These are phyloP conservation scores for Yamadazyma atmosphaerica DNA, from an alignment of 1,139 yeast genomes.

Conservation along the genomic window DNA sequence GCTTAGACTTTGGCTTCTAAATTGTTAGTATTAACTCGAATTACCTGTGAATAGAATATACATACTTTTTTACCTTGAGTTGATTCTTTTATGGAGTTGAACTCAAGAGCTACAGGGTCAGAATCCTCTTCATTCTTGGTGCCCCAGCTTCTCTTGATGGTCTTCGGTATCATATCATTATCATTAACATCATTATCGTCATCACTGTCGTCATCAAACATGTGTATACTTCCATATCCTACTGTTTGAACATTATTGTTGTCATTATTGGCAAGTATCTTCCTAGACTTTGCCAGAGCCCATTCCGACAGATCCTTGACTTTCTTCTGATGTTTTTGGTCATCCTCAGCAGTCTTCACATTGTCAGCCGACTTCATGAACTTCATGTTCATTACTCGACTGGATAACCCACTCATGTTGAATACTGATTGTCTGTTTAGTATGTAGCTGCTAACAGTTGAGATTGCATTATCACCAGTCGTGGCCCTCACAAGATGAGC, in stretches of 20 bases:
- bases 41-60: slow-evolving; percentile 1
- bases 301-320: slow-evolving; percentile 62
- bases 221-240: slow-evolving; percentile 49
- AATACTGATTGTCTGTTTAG: neutral
- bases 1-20: slow-evolving; percentile 1
- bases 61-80: slow-evolving; percentile 7
- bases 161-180: slow-evolving; percentile 19
- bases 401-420: slow-evolving; percentile 52
- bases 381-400: slow-evolving; percentile 73
- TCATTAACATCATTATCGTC: slow-evolving; percentile 4
- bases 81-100: slow-evolving; percentile 5
- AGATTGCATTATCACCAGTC: neutral
- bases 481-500: slow-evolving; percentile 4
- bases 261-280: slow-evolving; percentile 22
- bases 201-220: slow-evolving; percentile 19
- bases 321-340: slow-evolving; percentile 36
- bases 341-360: slow-evolving; percentile 35
- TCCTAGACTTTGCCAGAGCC: slow-evolving; percentile 43
- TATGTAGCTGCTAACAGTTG: too few species aligned
- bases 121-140: slow-evolving; percentile 3
- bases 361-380: slow-evolving; percentile 37
- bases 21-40: too few species aligned
- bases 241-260: slow-evolving; percentile 29
- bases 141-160: slow-evolving; percentile 29
- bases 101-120: slow-evolving; percentile 1